Evolutionary conservation across 2,329 filamentous ascomycete species (phyloP), one percentile per base, ranked within the genome.

Genomic region (Neonectria ditissima): DNA sequence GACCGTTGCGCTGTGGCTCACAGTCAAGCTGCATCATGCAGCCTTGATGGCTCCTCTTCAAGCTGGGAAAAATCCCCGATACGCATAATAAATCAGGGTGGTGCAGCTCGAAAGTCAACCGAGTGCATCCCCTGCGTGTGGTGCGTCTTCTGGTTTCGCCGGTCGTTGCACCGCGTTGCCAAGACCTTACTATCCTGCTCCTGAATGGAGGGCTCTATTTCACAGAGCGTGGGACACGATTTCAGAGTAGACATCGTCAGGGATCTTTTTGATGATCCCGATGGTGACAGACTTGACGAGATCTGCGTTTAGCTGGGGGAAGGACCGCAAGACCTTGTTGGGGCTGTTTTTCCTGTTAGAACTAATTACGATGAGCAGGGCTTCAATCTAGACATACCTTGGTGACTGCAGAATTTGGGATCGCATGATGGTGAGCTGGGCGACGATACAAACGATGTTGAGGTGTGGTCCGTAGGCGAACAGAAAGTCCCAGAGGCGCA

Each of bases 391-490:
- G 56, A 47, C 57, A 69, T 82, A 97, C 94, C 92, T 97, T 7
- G 91, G 87, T 61, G 92, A 97, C 61, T 89, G 89, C 71, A 99
- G 81, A 56, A 99, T 90, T 65, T 93, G 89, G 60, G 94, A 91
- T 63, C 94, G 86, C 80, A 97, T 93, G 73, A 97, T 87, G 52
- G 97, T 91, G 55, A 99, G 83, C 80, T 99, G 96, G 14, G 95
- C 95, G 16, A 98, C 96, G 68, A 99, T 97, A 77, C 96, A 98
- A 22, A 99, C 81, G 59, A 99, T 93, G 75, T 99, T 99, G 65
- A 99, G 79, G 78, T 99, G 96, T 37, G 94, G 90, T 0, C 96
- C 96, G 71, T 97, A 99, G 0, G 96, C 95, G 75, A 99, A 97
- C 22, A 99, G 80, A 72, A 99, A 99, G 77, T 99, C 96, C 96